A percentile compares a stretch with the other conserved stretches of the same genome.
Conservation (phyloP, 176 grass and related monocot genomes). For the Raddia guianensis region DNA sequence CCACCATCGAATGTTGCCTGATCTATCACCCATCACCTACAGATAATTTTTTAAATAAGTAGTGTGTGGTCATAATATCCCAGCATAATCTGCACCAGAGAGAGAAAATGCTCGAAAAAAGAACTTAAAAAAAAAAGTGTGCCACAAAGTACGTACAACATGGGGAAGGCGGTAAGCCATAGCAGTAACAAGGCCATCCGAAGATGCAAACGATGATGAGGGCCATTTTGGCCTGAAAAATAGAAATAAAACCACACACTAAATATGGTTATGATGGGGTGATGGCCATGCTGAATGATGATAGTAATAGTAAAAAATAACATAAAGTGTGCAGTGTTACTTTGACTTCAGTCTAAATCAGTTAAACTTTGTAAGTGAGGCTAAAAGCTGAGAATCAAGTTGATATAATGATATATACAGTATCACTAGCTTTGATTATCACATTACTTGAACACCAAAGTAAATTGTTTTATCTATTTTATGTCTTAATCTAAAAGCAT, state of each 20-base stretch:
- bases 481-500: conserved; percentile 26
- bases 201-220: conserved; percentile 94
- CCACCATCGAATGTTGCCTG: conserved; percentile 99
- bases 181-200: conserved; percentile 95
- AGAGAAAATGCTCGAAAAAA: conserved; percentile 10
- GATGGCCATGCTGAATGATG: conserved; percentile 16
- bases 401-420: background rate
- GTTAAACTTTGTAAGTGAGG: conserved; percentile 29
- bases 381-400: background rate
- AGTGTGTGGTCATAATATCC: conserved; percentile 39
- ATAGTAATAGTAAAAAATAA: conserved; percentile 31
- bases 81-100: conserved; percentile 30
- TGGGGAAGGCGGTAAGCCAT: conserved; percentile 98
- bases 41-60: conserved; percentile 41
- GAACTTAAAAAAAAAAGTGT: conserved; percentile 19
- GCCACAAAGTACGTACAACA: conserved; percentile 69
- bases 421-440: background rate
- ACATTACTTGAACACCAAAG: conserved; percentile 20
- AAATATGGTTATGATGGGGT: conserved; percentile 25
- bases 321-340: conserved; percentile 29
- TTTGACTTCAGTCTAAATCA: background rate
- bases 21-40: conserved; percentile 98
- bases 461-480: background rate
- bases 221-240: conserved; percentile 99
- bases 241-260: conserved; percentile 22